Conservation (phyloP, 345 rosid species). For the Dipteronia dyeriana region DNA sequence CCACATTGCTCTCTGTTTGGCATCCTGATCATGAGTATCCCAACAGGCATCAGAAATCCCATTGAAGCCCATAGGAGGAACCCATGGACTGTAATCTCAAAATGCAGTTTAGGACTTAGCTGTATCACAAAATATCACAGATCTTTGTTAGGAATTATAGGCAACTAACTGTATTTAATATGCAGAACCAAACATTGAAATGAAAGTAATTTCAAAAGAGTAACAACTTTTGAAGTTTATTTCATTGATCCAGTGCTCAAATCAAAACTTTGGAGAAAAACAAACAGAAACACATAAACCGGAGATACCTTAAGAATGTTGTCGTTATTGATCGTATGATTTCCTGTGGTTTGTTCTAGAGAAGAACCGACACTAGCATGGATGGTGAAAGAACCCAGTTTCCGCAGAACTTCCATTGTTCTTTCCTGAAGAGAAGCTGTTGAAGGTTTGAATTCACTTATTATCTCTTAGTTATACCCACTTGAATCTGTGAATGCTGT, state of each 20-base stretch:
- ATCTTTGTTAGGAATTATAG: not conserved
- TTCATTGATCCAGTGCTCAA: not conserved
- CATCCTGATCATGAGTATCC: conserved; percentile 70
- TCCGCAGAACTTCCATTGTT: conserved; percentile 35
- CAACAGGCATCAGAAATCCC: conserved; percentile 84
- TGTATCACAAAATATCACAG: conserved; percentile 23
- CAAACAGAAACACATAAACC: not conserved
- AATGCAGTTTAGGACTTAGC: conserved; percentile 53
- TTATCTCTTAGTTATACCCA: not conserved
- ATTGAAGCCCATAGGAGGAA: conserved; percentile 85
- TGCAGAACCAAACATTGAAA: not conserved
- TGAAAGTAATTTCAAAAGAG: not conserved
- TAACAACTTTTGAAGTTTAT: not conserved
- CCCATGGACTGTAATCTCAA: conserved; percentile 68
- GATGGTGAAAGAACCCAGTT: conserved; percentile 24
- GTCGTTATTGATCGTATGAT: conserved; percentile 6
- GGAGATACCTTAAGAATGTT: conserved; percentile 31
- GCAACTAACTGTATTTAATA: not conserved
- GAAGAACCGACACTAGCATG: conserved; percentile 24
- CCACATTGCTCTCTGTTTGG: conserved; percentile 56
- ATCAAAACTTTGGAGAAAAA: not conserved
- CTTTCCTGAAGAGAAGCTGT: conserved; percentile 1
- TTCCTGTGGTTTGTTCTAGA: conserved; percentile 16
- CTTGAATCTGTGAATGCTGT: not conserved
- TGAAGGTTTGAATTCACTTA: conserved; percentile 9